Evolutionary conservation across 169 alveolate genomes (phyloP), one percentile per base, ranked within the genome.

Genomic region (Toxoplasma gondii): DNA sequence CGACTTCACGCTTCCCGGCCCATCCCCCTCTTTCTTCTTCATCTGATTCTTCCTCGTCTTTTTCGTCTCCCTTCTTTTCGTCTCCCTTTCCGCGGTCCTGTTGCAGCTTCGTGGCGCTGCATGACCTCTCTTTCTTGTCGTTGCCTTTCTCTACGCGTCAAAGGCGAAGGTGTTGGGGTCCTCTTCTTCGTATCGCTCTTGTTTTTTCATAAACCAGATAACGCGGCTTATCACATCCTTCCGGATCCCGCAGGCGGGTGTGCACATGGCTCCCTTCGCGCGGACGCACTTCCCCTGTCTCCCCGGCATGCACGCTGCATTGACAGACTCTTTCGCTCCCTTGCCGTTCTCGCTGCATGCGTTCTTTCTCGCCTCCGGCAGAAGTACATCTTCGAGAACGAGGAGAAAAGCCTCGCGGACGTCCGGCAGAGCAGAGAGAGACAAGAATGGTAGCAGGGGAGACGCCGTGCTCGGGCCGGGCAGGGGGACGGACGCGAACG

Each of bases 401-500:
- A 43, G n/a, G 19, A 82, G 53, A 27, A 82, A 82, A 1, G 90
- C 90, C 67, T 82, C 90, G 69, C 90, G 90, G 1, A 82, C 64
- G 27, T 82, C 90, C 36, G 90, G 90, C 0, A 82, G 64, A 22
- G 54, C 64, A 9, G 69, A 82, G 29, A 82, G 69, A 2, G 90
- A 82, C 69, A 82, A 36, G 39, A 82, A 82, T 2, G 53, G 67
- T 12, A 29, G 64, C n/a, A 82, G 90, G 31, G 64, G 90, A 16
- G 90, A 82, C 4, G 90, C 1, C n/a, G 90, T 5, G n/a, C 69
- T 41, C 4, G 90, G 67, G 41, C 69, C 90, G 36, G 34, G 69
- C 38, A 43, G 69, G 19, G 64, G 64, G 67, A 82, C 90, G 64
- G 90, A 82, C 29, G 64, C 67, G 69, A 29, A 43, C 41, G 17